A percentile compares a stretch with the other conserved stretches of the same genome.
These are phyloP conservation scores for Elsinoe arachidis DNA, from an alignment of 2,329 filamentous ascomycete genomes.

Conservation along the genomic window DNA sequence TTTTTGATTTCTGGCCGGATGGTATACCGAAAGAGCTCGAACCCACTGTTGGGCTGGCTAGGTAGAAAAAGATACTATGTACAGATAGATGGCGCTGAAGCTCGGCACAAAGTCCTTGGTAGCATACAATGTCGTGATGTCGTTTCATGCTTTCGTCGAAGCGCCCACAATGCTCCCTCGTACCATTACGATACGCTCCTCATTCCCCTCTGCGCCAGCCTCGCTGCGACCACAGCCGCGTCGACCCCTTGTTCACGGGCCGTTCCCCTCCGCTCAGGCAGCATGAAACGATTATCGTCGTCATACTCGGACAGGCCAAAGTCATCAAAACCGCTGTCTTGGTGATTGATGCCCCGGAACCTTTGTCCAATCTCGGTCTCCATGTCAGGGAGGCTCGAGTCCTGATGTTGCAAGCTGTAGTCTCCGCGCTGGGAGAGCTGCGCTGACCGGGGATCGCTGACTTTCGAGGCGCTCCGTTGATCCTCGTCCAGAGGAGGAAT, in stretches of 20 bases:
- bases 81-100: background rate
- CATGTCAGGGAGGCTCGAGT: background rate
- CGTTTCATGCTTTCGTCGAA: background rate
- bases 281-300: background rate
- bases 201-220: background rate
- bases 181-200: background rate
- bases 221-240: background rate
- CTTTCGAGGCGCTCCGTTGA: background rate
- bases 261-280: background rate
- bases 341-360: conserved; percentile 21
- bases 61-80: background rate
- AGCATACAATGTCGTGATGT: background rate
- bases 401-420: background rate
- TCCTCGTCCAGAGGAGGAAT: background rate
- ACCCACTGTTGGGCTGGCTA: background rate
- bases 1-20: too few species aligned
- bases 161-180: background rate
- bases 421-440: background rate
- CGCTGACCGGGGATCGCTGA: background rate
- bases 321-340: conserved; percentile 33
- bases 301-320: conserved; percentile 18
- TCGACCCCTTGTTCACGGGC: background rate
- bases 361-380: background rate
- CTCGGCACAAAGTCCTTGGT: background rate
- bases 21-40: background rate